Evolutionary conservation across 148 eudicot genomes (phyloP).

Genomic region (Cornus kousa): DNA sequence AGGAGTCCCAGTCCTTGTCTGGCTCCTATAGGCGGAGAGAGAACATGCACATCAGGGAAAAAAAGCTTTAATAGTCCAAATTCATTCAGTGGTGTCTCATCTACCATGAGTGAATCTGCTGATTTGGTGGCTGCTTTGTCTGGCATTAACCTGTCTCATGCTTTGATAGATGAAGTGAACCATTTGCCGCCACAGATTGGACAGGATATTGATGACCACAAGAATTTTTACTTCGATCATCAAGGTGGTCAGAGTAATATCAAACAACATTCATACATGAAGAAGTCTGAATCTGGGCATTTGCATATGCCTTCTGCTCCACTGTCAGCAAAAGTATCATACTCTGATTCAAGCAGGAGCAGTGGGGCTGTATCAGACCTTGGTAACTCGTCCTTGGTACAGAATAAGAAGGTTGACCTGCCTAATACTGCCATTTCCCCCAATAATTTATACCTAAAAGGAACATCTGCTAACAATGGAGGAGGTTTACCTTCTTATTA

Average conservation of each 20-base stretch:
- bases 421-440: constrained; percentile 41
- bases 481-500: constrained; percentile 51
- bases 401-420: constrained; percentile 40
- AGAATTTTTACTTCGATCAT: constrained; percentile 50
- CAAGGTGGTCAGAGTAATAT: constrained; percentile 47
- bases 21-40: constrained; percentile 86
- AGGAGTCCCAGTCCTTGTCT: constrained; percentile 94
- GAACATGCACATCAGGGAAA: constrained; percentile 55
- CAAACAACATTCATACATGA: constrained; percentile 50
- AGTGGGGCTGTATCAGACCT: constrained; percentile 40
- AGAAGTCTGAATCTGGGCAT: constrained; percentile 48
- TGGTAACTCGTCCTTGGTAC: constrained; percentile 28
- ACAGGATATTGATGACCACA: constrained; percentile 45
- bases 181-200: constrained; percentile 46
- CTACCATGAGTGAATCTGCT: constrained; percentile 45
- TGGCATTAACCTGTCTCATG: constrained; percentile 75
- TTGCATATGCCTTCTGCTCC: constrained; percentile 42
- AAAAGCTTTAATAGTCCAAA: constrained; percentile 47
- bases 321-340: constrained; percentile 23
- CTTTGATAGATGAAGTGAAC: constrained; percentile 42
- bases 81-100: constrained; percentile 53
- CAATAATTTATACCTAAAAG: constrained; percentile 53
- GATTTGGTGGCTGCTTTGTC: constrained; percentile 79
- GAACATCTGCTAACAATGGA: constrained; percentile 46
- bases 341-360: constrained; percentile 33